Evolutionary conservation across 306 rosid genomes (phyloP).

Genomic region (Rosa chinensis): DNA sequence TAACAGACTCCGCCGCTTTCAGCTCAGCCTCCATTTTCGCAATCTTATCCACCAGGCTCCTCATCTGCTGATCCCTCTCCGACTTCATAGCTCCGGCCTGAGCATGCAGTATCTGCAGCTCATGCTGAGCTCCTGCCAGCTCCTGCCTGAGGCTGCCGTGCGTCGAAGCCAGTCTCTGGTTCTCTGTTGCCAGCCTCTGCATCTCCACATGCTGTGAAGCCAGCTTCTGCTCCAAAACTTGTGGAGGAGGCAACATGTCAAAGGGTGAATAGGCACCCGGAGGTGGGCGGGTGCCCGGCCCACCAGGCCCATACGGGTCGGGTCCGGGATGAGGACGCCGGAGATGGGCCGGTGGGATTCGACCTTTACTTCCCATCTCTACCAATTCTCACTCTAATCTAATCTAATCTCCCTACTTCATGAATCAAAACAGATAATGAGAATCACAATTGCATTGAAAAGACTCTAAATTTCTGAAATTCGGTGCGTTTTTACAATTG

Average conservation of each 20-base stretch:
- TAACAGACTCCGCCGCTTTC: conserved; percentile 54
- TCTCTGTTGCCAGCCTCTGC: conserved; percentile 77
- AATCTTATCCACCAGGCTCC: conserved; percentile 55
- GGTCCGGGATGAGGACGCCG: conserved; percentile 67
- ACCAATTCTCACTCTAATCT: too few relatives aligned
- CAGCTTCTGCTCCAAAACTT: conserved; percentile 88
- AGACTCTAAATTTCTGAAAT: background rate
- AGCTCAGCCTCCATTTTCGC: conserved; percentile 75
- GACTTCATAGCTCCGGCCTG: conserved; percentile 69
- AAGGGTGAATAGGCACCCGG: conserved; percentile 52
- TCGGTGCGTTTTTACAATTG: background rate
- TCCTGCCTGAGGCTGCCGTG: conserved; percentile 79
- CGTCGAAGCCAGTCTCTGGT: conserved; percentile 81
- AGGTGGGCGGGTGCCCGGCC: conserved; percentile 43
- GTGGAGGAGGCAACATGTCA: conserved; percentile 73
- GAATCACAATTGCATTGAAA: background rate
- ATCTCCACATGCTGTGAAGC: conserved; percentile 87
- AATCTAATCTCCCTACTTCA: conserved; percentile 5
- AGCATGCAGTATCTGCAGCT: conserved; percentile 73
- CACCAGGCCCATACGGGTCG: conserved; percentile 39
- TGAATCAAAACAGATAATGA: background rate
- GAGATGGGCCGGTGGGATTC: conserved; percentile 66
- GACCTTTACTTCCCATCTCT: conserved; percentile 85
- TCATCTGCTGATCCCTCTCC: conserved; percentile 79
- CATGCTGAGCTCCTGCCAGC: conserved; percentile 85